Base-by-base conservation (phyloP, 768 basidiomycete species). In the Psilocybe cyanescens region DNA sequence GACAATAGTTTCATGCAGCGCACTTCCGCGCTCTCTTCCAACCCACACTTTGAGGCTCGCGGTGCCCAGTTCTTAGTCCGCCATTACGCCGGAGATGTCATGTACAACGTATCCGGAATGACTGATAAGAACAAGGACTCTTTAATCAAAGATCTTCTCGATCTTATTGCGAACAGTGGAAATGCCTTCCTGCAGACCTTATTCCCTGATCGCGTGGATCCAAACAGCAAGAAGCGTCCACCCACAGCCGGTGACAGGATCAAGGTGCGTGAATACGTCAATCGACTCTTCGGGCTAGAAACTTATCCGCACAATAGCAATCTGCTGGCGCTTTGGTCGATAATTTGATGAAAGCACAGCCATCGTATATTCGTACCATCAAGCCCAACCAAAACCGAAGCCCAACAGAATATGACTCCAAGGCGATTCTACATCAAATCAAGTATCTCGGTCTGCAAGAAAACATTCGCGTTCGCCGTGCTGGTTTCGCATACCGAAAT, bases 111-210 rank as follows among this genome's bases (percentile, higher is more conserved):
- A 11, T 73, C 91, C 6, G 97, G 97, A 2, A 99, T 99, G 97
- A 99, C 97, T 14, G 97, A 99, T 77, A 99, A 99, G 84, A 99
- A 99, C 82, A 99, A 99, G 83, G 97, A 99, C 70, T 87, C 94
- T 1, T 82, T 99, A 55, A 84, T 95, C 76, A 99, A 98, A 74
- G 97, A 99, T 71, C 78, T 99, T 16, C 81, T 99, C 58, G 97
- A 99, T 68, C 84, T 99, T 47, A 81, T 99, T 58, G 91, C 86
- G 5, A 78, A 81, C 47, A 94, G 92, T 66, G 80, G 84, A 12
- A 96, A 98, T 70, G 77, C 83, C 48, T 99, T 99, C 82, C 70
- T 99, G 62, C 94, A 95, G 70, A 80, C 80, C 0, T 74, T 99
- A 3, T 99, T 99, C 82, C 91, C 93, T 1, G 97, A 99, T 67